Conservation (phyloP, 305 asterid genomes). For the Plantago lanceolata region DNA sequence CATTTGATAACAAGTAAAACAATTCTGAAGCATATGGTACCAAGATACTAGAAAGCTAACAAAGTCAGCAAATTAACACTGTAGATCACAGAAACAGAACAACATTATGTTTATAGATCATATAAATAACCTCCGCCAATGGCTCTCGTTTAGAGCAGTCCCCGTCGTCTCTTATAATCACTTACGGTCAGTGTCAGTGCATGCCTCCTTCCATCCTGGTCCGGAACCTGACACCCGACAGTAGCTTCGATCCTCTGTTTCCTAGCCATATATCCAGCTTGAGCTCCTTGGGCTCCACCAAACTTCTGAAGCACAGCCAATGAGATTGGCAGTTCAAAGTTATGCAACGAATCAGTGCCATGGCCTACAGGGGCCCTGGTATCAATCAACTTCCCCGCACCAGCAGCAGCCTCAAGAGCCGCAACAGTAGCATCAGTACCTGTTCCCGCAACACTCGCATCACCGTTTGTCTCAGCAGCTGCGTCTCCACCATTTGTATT, state of each 20-base stretch:
- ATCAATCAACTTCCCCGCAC: constrained; percentile 81
- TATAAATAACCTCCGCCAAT: neutral
- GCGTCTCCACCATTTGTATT: constrained; percentile 41
- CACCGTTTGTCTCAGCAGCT: constrained; percentile 35
- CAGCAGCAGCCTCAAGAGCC: constrained; percentile 81
- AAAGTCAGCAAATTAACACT: neutral
- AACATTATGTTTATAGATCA: neutral
- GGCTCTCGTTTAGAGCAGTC: constrained; percentile 53
- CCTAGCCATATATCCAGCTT: constrained; percentile 82
- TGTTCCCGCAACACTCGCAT: constrained; percentile 35
- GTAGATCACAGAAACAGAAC: neutral
- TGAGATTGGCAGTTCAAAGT: constrained; percentile 71
- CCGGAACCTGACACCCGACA: constrained; percentile 68
- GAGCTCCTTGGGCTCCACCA: constrained; percentile 82
- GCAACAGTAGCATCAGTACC: constrained; percentile 54
- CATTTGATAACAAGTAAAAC: neutral
- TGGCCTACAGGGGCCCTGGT: constrained; percentile 81
- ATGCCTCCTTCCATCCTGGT: constrained; percentile 86
- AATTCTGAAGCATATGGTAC: neutral
- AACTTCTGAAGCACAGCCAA: constrained; percentile 67
- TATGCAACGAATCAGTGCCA: constrained; percentile 74
- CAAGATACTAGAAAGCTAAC: neutral
- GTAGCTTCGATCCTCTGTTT: constrained; percentile 87
- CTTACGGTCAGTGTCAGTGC: constrained; percentile 78
- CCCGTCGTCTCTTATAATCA: constrained; percentile 90